These are phyloP conservation scores for Hura crepitans DNA, from an alignment of 441 rosid genomes.

Conservation along the genomic window DNA sequence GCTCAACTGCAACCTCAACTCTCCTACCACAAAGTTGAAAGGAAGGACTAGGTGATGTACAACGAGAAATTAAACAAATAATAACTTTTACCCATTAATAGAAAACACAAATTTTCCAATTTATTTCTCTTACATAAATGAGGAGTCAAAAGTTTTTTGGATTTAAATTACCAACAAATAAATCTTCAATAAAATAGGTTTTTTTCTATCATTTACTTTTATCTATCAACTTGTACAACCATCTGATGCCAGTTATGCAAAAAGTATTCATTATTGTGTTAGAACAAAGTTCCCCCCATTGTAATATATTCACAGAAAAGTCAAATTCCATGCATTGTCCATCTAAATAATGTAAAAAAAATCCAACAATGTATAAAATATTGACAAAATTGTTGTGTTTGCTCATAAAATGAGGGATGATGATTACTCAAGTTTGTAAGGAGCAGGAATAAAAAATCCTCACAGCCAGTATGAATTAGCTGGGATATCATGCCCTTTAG, in stretches of 20 bases:
- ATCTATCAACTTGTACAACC: not conserved
- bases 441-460: no score
- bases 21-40: not conserved
- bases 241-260: no score
- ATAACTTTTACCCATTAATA: not conserved
- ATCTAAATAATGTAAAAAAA: not conserved
- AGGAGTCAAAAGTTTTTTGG: not conserved
- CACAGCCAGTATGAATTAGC: no score
- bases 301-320: not conserved
- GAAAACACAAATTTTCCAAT: not conserved
- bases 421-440: not conserved
- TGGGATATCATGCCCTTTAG: no score
- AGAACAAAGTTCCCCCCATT: not conserved
- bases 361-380: not conserved
- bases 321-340: not conserved
- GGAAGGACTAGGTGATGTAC: not conserved
- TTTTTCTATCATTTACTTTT: no score
- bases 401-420: not conserved
- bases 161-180: not conserved
- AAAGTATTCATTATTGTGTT: not conserved
- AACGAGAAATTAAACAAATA: not conserved
- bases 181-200: not conserved
- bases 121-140: not conserved
- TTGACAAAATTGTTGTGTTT: not conserved
- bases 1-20: not conserved